Evolutionary conservation across 2,329 filamentous ascomycete genomes (phyloP).

Genomic region (Sporothrix inflata): DNA sequence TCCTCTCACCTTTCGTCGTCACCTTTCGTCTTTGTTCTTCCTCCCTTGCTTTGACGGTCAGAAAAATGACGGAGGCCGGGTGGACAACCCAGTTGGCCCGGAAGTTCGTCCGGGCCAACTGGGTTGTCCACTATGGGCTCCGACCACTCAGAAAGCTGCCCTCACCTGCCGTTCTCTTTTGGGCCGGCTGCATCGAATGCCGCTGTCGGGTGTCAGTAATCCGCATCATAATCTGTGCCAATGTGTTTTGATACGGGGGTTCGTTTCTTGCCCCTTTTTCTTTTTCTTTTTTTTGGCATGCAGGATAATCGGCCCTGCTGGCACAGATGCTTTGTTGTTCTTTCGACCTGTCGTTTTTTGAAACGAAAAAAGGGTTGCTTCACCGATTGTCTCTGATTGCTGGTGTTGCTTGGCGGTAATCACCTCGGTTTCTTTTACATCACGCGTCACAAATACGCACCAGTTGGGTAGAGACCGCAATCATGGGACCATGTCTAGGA

Average conservation of each 20-base stretch:
- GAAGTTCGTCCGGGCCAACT: background rate
- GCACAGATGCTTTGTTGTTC: background rate
- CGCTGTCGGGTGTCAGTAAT: background rate
- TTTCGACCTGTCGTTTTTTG: constrained; percentile 6
- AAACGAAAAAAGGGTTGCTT: background rate
- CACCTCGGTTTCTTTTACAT: background rate
- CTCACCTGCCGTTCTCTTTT: background rate
- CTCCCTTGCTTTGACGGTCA: background rate
- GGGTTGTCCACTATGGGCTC: no score
- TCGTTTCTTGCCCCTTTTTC: background rate
- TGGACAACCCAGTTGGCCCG: no score
- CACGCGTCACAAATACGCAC: background rate
- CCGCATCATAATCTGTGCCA: background rate
- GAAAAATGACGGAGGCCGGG: no score
- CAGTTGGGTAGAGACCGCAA: background rate
- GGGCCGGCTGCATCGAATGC: constrained; percentile 5
- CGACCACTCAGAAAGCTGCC: background rate
- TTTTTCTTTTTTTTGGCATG: background rate
- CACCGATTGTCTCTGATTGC: background rate
- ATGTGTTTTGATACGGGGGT: background rate
- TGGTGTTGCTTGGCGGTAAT: background rate
- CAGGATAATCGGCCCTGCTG: constrained; percentile 5
- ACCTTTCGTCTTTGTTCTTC: background rate
- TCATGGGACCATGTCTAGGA: background rate
- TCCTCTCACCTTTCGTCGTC: background rate